These are phyloP conservation scores for Xylaria scruposa DNA, from an alignment of 495 filamentous ascomycete genomes.

Conservation along the genomic window DNA sequence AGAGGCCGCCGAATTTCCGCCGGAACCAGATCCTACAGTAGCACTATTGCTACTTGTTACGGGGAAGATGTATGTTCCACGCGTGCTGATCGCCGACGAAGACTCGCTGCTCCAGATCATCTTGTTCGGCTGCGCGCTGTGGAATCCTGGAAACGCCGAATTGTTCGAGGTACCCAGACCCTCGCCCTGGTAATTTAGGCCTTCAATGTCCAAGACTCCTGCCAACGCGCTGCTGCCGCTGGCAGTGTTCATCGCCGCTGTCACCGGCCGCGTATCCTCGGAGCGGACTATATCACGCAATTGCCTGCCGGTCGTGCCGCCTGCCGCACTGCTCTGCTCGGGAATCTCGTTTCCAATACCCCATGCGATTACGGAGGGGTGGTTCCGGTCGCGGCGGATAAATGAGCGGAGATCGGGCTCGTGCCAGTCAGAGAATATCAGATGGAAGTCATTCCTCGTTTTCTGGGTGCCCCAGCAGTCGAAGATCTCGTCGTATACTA, in stretches of 20 bases:
- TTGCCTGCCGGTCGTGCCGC: slow-evolving; percentile 39
- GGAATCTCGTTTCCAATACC: slow-evolving; percentile 56
- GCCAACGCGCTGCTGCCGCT: slow-evolving; percentile 40
- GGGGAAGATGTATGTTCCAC: slow-evolving; percentile 59
- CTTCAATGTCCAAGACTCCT: slow-evolving; percentile 48
- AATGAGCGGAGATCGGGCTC: slow-evolving; percentile 56
- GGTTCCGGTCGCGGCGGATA: slow-evolving; percentile 57
- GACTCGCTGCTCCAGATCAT: slow-evolving; percentile 54
- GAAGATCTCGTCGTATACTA: slow-evolving; percentile 63
- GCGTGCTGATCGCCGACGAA: slow-evolving; percentile 49
- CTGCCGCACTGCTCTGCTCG: slow-evolving; percentile 43
- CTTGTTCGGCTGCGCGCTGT: slow-evolving; percentile 49
- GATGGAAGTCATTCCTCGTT: slow-evolving; percentile 52
- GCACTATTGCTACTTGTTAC: slow-evolving; percentile 46
- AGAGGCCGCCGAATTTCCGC: slow-evolving; percentile 34
- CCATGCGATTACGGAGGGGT: slow-evolving; percentile 58
- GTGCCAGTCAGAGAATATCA: slow-evolving; percentile 55
- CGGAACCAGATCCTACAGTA: slow-evolving; percentile 32
- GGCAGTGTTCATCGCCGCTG: slow-evolving; percentile 51
- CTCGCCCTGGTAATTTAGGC: slow-evolving; percentile 60
- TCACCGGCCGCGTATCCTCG: slow-evolving; percentile 53
- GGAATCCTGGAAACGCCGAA: slow-evolving; percentile 48
- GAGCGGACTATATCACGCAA: slow-evolving; percentile 43
- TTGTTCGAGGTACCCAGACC: slow-evolving; percentile 43
- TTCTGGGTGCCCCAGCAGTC: slow-evolving; percentile 54